A percentile compares a stretch with the other conserved stretches of the same genome.
These are phyloP conservation scores for Astrocystis sublimbata DNA, from an alignment of 495 filamentous ascomycete genomes.

Conservation along the genomic window DNA sequence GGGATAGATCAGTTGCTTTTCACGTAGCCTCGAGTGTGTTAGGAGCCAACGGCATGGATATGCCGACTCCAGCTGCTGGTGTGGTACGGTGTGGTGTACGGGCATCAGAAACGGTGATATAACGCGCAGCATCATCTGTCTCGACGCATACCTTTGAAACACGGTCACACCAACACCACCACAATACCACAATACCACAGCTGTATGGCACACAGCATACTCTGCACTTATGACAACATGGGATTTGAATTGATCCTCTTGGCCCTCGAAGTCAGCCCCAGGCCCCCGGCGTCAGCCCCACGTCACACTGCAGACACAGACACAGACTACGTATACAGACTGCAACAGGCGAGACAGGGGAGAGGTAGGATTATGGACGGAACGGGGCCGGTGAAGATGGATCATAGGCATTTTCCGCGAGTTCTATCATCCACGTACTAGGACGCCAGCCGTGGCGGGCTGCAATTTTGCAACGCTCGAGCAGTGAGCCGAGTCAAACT, in stretches of 20 bases:
- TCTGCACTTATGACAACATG: conserved; percentile 17
- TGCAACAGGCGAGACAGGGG: too few species aligned
- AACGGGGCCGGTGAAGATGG: conserved; percentile 9
- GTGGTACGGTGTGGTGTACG: not conserved
- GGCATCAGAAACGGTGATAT: not conserved
- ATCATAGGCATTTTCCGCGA: not conserved
- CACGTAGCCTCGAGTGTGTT: not conserved
- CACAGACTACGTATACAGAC: not conserved
- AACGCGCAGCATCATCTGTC: conserved; percentile 1
- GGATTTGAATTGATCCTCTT: not conserved
- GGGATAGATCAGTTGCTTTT: too few species aligned
- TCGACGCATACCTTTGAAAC: too few species aligned
- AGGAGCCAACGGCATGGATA: conserved; percentile 2
- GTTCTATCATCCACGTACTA: too few species aligned
- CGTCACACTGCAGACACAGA: too few species aligned
- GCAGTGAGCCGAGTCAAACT: too few species aligned
- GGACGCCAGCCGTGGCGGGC: too few species aligned
- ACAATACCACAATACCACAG: conserved; percentile 1
- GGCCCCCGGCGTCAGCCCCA: conserved; percentile 12
- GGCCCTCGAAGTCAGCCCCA: not conserved
- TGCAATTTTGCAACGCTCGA: too few species aligned
- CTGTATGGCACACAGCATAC: too few species aligned
- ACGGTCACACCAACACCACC: too few species aligned
- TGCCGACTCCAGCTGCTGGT: not conserved
- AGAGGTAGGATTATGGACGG: conserved; percentile 5